These are phyloP conservation scores for Nannochloropsis granulata DNA, from an alignment of 108 stramenopile species.

Conservation along the genomic window DNA sequence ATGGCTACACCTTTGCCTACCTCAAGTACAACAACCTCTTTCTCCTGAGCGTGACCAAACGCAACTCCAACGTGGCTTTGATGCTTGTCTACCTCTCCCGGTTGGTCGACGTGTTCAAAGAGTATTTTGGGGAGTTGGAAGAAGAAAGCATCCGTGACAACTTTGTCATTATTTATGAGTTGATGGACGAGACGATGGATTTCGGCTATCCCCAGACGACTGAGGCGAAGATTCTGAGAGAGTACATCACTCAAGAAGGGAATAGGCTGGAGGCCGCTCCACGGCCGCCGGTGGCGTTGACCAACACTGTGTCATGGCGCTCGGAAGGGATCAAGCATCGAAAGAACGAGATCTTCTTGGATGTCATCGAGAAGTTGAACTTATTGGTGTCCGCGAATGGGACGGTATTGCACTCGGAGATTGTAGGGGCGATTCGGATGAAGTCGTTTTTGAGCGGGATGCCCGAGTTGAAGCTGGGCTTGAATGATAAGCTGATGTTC, in stretches of 20 bases:
- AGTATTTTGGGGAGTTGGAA: constrained; percentile 92
- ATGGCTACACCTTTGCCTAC: constrained; percentile 42
- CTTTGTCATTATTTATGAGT: constrained; percentile 97
- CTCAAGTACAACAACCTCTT: constrained; percentile 65
- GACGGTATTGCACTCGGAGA: constrained; percentile 62
- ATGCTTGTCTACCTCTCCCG: constrained; percentile 78
- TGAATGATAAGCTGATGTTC: constrained; percentile 98
- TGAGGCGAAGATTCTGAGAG: constrained; percentile 56
- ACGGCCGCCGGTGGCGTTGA: constrained; percentile 85
- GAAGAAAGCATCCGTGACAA: constrained; percentile 98
- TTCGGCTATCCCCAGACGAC: constrained; percentile 86
- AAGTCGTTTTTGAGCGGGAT: constrained; percentile 90
- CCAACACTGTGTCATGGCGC: constrained; percentile 95
- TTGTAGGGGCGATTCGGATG: constrained; percentile 71
- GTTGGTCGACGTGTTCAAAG: constrained; percentile 70
- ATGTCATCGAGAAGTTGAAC: constrained; percentile 98
- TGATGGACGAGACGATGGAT: constrained; percentile 98
- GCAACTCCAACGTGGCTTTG: constrained; percentile 89
- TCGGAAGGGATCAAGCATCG: constrained; percentile 97
- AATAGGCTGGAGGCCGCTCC: constrained; percentile 68
- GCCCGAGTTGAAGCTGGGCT: constrained; percentile 97
- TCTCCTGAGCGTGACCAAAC: constrained; percentile 81
- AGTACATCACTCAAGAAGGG: constrained; percentile 84
- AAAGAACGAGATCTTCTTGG: constrained; percentile 98
- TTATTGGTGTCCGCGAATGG: constrained; percentile 92